Evolutionary conservation across 2,329 filamentous ascomycete species (phyloP).

Genomic region (Monosporascus sp.): DNA sequence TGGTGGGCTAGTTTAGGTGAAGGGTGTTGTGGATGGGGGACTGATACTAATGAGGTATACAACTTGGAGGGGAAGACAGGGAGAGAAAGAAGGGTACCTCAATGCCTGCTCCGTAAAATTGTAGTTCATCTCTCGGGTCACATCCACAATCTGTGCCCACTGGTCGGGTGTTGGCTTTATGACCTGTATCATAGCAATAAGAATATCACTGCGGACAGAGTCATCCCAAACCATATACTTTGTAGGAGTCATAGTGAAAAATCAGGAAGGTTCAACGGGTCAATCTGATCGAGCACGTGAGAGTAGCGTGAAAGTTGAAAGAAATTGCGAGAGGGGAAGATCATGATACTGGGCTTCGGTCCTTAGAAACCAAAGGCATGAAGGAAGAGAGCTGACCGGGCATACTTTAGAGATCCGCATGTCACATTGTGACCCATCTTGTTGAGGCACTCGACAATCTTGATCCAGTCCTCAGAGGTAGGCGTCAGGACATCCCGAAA

Average conservation of each 20-base stretch:
- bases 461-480: slow-evolving; percentile 1
- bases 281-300: no score
- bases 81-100: slow-evolving; percentile 8
- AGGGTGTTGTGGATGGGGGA: no score
- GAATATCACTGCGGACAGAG: slow-evolving; percentile 38
- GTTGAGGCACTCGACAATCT: slow-evolving; percentile 4
- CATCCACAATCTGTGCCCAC: slow-evolving; percentile 19
- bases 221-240: slow-evolving; percentile 32
- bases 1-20: no score
- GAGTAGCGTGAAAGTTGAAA: neutral
- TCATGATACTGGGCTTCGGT: no score
- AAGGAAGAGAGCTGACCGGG: neutral
- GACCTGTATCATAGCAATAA: slow-evolving; percentile 35
- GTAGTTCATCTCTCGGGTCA: slow-evolving; percentile 21
- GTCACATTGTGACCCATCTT: slow-evolving; percentile 7
- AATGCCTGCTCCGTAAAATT: slow-evolving; percentile 21
- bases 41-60: no score
- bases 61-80: neutral
- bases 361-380: neutral
- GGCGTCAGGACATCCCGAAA: neutral
- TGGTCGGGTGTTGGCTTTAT: slow-evolving; percentile 28
- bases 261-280: neutral
- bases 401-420: slow-evolving; percentile 10
- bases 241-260: neutral
- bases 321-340: slow-evolving; percentile 1